phyloP scores from a whole-genome alignment of 148 eudicot species.

The Heliamphora exappendiculata region DNA sequence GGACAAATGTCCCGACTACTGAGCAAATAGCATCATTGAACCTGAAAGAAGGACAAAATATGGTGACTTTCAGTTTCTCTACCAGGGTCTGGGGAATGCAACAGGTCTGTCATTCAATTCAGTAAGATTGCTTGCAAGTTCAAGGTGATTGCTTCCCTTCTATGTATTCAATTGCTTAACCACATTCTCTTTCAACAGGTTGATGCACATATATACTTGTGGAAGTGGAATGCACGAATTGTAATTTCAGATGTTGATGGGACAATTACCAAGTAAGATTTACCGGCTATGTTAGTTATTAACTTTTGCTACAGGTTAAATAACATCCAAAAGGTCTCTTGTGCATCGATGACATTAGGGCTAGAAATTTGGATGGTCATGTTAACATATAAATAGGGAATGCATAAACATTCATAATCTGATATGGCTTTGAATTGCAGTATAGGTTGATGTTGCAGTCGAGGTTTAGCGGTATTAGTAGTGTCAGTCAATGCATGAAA shows the following conservation, averaged over 20 bases:
- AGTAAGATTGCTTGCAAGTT: constrained; percentile 7
- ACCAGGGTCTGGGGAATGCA: constrained; percentile 77
- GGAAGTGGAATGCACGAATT: constrained; percentile 96
- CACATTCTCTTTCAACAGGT: constrained; percentile 45
- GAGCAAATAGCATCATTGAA: constrained; percentile 84
- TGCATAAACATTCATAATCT: no score
- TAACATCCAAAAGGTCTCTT: not conserved
- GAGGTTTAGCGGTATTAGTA: no score
- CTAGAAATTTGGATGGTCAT: not conserved
- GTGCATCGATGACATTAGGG: not conserved
- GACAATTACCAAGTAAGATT: constrained; percentile 82
- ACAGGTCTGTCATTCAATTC: constrained; percentile 40
- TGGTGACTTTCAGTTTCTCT: constrained; percentile 77
- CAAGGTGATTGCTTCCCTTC: constrained; percentile 2
- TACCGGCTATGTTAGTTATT: not conserved
- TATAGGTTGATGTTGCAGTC: no score
- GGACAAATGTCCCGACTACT: constrained; percentile 76
- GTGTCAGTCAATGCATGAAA: no score
- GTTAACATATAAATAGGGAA: no score
- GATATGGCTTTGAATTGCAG: no score
- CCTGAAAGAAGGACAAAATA: constrained; percentile 90
- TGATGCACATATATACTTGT: constrained; percentile 94
- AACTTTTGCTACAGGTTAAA: not conserved
- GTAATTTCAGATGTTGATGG: constrained; percentile 99
- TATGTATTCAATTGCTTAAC: constrained; percentile 11